phyloP scores from a whole-genome alignment of 257 asterid species.

The Leptodermis oblonga region DNA sequence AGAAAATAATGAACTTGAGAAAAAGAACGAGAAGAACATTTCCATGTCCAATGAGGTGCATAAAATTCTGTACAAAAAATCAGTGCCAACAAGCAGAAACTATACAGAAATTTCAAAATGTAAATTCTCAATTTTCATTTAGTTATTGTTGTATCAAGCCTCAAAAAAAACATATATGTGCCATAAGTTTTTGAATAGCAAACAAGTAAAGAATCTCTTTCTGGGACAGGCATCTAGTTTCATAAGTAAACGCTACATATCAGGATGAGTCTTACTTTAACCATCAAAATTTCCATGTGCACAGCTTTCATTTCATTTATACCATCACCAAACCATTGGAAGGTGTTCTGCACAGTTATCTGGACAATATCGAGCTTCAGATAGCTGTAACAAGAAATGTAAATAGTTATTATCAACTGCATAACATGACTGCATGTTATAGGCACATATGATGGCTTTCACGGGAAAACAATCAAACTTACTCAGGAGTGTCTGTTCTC shows the following conservation, averaged over 20 bases:
- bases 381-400: slow-evolving; percentile 55
- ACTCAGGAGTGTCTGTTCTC: slow-evolving; percentile 81
- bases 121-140: background rate
- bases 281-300: slow-evolving; percentile 66
- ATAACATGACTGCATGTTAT: background rate
- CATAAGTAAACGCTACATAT: slow-evolving; percentile 15
- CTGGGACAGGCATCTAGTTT: background rate
- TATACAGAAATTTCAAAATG: background rate
- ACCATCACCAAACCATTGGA: slow-evolving; percentile 78
- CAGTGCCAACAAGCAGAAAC: background rate
- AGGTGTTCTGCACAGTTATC: slow-evolving; percentile 81
- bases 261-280: slow-evolving; percentile 56
- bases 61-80: slow-evolving; percentile 2
- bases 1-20: background rate
- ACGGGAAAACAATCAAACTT: slow-evolving; percentile 32
- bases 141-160: too few relatives aligned
- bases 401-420: background rate
- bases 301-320: slow-evolving; percentile 71
- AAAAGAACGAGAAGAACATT: background rate
- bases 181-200: slow-evolving; percentile 10
- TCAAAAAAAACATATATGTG: slow-evolving; percentile 4
- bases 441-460: background rate
- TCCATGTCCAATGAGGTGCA: background rate
- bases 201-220: background rate
- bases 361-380: slow-evolving; percentile 97